These are phyloP conservation scores for Trichosanthes cucumerina DNA, from an alignment of 306 rosid genomes.

Conservation along the genomic window DNA sequence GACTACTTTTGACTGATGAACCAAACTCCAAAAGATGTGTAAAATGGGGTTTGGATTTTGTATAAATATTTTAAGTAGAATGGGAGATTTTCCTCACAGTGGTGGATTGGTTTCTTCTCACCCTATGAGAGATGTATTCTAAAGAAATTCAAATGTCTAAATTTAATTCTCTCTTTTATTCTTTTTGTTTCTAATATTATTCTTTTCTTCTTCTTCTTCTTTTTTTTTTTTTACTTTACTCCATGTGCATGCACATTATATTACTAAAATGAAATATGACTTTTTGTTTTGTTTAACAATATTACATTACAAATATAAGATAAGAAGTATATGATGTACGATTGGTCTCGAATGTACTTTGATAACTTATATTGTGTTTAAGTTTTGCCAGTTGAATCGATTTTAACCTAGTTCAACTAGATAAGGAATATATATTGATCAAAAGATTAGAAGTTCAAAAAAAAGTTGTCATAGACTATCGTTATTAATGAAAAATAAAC, in stretches of 20 bases:
- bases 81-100: neutral
- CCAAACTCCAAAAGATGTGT: neutral
- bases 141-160: neutral
- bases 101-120: slow-evolving; percentile 6
- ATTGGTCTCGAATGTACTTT: too few relatives aligned
- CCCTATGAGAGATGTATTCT: slow-evolving; percentile 26
- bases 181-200: neutral
- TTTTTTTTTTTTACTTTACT: neutral
- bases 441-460: too few relatives aligned
- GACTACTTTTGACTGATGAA: neutral
- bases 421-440: too few relatives aligned
- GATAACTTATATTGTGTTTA: too few relatives aligned
- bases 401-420: too few relatives aligned
- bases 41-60: neutral
- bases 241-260: neutral
- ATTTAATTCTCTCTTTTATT: neutral
- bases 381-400: too few relatives aligned
- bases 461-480: too few relatives aligned
- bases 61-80: neutral
- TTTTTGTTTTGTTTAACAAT: neutral
- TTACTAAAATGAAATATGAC: neutral
- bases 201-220: too few relatives aligned
- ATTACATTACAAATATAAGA: neutral
- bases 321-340: neutral
- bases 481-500: too few relatives aligned